Percentiles rank a stretch among this genome's conserved stretches.
These are phyloP conservation scores for Botrytis fabae DNA, from an alignment of 2,329 filamentous ascomycete species.

Conservation along the genomic window DNA sequence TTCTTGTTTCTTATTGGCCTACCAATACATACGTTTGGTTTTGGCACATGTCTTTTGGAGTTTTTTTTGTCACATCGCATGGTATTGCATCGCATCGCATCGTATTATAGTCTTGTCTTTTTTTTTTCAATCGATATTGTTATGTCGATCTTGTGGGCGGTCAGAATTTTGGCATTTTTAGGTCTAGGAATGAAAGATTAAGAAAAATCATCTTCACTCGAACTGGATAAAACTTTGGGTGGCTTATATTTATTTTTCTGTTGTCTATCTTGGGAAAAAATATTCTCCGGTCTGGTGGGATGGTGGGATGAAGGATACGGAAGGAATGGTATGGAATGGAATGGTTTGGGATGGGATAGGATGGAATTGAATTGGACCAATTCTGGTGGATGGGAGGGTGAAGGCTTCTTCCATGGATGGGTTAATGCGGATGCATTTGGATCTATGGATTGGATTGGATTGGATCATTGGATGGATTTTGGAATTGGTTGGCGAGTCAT, in stretches of 20 bases:
- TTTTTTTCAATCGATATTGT: not conserved
- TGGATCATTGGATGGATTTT: not conserved
- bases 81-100: not conserved
- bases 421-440: conserved; percentile 3
- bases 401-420: not conserved
- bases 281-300: not conserved
- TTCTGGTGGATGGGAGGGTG: not conserved
- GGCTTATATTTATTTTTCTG: not conserved
- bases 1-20: not conserved
- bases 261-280: not conserved
- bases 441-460: conserved; percentile 1
- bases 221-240: not conserved
- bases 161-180: not conserved
- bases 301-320: not conserved
- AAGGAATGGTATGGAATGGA: not conserved
- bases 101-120: not conserved
- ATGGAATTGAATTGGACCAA: not conserved
- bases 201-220: not conserved
- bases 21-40: no score
- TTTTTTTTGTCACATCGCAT: not conserved
- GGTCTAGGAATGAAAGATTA: no score
- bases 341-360: not conserved
- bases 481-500: not conserved
- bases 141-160: not conserved
- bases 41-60: not conserved